phyloP scores from a whole-genome alignment of 2,329 filamentous ascomycete genomes.

The Ophiostoma perfectum region DNA sequence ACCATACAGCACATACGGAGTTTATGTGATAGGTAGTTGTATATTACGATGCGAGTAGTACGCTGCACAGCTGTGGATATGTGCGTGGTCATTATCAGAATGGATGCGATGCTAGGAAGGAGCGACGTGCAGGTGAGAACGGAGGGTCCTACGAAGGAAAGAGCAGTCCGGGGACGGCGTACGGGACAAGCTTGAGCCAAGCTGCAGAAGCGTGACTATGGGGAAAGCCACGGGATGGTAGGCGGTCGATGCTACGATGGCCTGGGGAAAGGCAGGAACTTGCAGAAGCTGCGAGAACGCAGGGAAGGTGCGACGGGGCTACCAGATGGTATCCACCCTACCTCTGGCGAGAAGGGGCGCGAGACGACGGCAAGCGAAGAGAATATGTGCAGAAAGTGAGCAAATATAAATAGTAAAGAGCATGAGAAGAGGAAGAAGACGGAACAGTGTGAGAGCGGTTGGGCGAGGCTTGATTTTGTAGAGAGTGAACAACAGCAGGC shows the following conservation, averaged over 20 bases:
- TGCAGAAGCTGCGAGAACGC: constrained; percentile 4
- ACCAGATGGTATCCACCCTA: background rate
- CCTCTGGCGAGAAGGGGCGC: background rate
- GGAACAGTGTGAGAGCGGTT: too few relatives aligned
- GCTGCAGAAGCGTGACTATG: background rate
- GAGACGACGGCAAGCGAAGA: background rate
- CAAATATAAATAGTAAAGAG: too few relatives aligned
- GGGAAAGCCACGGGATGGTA: background rate
- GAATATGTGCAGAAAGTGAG: background rate
- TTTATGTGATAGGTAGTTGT: too few relatives aligned
- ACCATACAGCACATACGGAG: background rate
- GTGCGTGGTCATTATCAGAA: background rate
- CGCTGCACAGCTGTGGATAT: too few relatives aligned
- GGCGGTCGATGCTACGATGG: constrained; percentile 9
- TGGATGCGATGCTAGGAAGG: background rate
- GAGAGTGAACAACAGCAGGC: too few relatives aligned
- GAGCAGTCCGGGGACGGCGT: background rate
- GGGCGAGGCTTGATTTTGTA: too few relatives aligned
- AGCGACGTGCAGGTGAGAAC: background rate
- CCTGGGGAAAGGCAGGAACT: constrained; percentile 3
- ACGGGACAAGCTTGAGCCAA: background rate
- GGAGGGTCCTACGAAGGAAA: background rate
- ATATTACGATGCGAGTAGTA: background rate
- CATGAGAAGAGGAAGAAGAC: too few relatives aligned
- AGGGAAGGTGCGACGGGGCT: background rate